Evolutionary conservation across 1,284 basidiomycete species (phyloP).

Genomic region (Coniferiporia sulphurascens): DNA sequence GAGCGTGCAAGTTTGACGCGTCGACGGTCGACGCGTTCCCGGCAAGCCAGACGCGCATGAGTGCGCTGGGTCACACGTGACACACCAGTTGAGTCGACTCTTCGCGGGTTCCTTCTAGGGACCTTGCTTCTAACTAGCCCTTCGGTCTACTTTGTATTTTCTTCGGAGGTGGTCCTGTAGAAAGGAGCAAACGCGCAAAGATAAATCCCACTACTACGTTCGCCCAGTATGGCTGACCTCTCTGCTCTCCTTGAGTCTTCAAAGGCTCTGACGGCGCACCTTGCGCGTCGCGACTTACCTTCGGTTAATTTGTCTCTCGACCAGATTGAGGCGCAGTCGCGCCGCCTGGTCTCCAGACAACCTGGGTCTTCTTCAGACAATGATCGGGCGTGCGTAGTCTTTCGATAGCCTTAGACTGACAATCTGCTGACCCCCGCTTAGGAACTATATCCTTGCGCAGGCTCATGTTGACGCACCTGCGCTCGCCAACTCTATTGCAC

Average conservation of each 20-base stretch:
- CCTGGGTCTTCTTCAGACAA: slow-evolving; percentile 56
- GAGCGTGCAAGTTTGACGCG: background rate
- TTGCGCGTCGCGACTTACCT: slow-evolving; percentile 75
- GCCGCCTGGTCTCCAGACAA: slow-evolving; percentile 71
- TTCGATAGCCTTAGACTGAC: background rate
- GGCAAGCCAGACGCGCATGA: too few relatives aligned
- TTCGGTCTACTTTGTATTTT: too few relatives aligned
- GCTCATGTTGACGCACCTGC: slow-evolving; percentile 86
- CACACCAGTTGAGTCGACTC: background rate
- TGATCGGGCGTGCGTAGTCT: slow-evolving; percentile 63
- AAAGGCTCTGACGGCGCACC: slow-evolving; percentile 67
- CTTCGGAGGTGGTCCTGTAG: too few relatives aligned
- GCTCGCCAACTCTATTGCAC: slow-evolving; percentile 73
- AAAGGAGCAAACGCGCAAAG: background rate
- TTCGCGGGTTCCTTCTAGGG: too few relatives aligned
- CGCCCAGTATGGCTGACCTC: slow-evolving; percentile 41
- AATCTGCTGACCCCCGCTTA: slow-evolving; percentile 27
- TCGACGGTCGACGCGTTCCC: too few relatives aligned
- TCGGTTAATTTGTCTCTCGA: slow-evolving; percentile 84
- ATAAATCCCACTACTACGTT: background rate
- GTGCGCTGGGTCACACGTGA: background rate
- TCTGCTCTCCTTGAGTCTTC: slow-evolving; percentile 69
- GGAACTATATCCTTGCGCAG: slow-evolving; percentile 83
- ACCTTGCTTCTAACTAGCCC: too few relatives aligned
- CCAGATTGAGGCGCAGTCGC: slow-evolving; percentile 87